Percentiles rank a stretch among this genome's conserved stretches.
phyloP scores from a whole-genome alignment of 129 eudicot species.

The Pseudognaphalium luteoalbum region DNA sequence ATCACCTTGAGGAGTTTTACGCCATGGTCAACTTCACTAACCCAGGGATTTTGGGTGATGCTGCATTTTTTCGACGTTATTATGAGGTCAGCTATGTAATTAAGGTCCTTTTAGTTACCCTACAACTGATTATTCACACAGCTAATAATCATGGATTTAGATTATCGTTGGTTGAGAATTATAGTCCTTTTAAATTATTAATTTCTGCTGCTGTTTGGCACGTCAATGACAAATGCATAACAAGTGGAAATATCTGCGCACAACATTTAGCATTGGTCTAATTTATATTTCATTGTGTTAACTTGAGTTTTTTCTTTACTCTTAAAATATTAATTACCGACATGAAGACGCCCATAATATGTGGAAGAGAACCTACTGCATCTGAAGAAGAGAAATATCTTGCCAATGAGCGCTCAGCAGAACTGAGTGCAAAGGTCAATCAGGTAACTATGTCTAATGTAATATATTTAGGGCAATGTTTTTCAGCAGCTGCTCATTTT shows the following conservation, averaged over 20 bases:
- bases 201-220: conserved; percentile 6
- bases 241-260: conserved; percentile 5
- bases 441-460: conserved; percentile 56
- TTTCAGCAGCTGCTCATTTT: conserved; percentile 12
- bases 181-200: neutral
- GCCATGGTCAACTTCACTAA: conserved; percentile 98
- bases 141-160: conserved; percentile 10
- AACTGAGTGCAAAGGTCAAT: conserved; percentile 91
- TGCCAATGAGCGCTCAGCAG: conserved; percentile 81
- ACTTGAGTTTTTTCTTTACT: conserved; percentile 12
- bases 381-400: conserved; percentile 76
- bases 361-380: conserved; percentile 95
- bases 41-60: conserved; percentile 94
- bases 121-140: neutral
- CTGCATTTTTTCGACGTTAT: conserved; percentile 79
- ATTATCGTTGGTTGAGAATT: conserved; percentile 11
- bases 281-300: conserved; percentile 1
- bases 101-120: neutral
- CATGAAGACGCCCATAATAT: conserved; percentile 74
- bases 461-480: conserved; percentile 3
- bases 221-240: conserved; percentile 13
- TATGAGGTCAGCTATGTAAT: conserved; percentile 64
- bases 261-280: conserved; percentile 3
- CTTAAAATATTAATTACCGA: conserved; percentile 2
- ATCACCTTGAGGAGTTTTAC: conserved; percentile 93